Percentiles rank a stretch among this genome's conserved stretches.
These are phyloP conservation scores for Ministeria vibrans DNA, from an alignment of 78 protist genomes.

Conservation along the genomic window DNA sequence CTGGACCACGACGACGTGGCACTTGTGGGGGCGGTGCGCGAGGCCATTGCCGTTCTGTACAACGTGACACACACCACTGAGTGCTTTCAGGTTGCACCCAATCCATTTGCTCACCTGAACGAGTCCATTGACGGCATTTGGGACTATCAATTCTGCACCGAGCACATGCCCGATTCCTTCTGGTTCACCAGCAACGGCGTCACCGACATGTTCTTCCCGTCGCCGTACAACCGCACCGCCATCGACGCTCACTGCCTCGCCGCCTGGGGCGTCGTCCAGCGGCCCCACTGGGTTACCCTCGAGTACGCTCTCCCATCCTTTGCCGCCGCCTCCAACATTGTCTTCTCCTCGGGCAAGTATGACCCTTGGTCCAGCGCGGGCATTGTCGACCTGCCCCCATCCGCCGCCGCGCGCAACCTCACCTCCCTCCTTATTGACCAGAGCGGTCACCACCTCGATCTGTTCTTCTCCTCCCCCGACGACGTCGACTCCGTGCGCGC, in stretches of 20 bases:
- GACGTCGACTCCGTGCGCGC: slow-evolving; percentile 18
- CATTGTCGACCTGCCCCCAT: too few species aligned
- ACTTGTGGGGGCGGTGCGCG: too few species aligned
- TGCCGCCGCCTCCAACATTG: slow-evolving; percentile 17
- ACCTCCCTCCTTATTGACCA: background rate
- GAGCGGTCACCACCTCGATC: slow-evolving; percentile 56
- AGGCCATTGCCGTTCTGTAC: too few species aligned
- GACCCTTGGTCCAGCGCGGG: slow-evolving; percentile 60
- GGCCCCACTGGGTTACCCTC: slow-evolving; percentile 4
- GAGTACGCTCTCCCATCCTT: background rate
- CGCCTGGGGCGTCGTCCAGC: slow-evolving; percentile 15
- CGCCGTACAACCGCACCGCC: too few species aligned
- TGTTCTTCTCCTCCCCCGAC: slow-evolving; percentile 21
- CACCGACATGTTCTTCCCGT: slow-evolving; percentile 21
- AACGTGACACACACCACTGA: too few species aligned
- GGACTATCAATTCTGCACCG: slow-evolving; percentile 47
- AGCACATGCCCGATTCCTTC: slow-evolving; percentile 35
- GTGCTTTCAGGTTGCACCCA: too few species aligned
- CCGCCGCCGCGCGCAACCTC: background rate
- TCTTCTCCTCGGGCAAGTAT: slow-evolving; percentile 35
- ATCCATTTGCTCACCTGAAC: too few species aligned
- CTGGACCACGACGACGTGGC: too few species aligned
- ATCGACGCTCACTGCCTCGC: background rate
- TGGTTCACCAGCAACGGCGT: background rate
- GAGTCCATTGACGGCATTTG: too few species aligned